Percentiles rank a stretch among this genome's conserved stretches.
Conservation (phyloP, 352 stramenopile species). For the Phytophthora sp. region DNA sequence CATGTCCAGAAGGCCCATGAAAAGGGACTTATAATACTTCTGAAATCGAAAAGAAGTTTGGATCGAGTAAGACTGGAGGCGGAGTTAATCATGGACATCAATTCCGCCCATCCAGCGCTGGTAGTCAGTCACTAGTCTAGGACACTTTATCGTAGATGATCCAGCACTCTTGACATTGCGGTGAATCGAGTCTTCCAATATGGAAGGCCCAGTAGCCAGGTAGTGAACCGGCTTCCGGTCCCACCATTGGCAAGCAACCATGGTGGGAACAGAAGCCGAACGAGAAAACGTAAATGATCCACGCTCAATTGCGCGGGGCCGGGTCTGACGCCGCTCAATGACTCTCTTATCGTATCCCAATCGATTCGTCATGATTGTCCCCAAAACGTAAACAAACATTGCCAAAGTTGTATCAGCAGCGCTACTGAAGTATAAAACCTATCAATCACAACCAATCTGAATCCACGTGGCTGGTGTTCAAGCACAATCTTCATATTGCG, state of each 20-base stretch:
- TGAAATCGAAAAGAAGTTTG: too few relatives aligned
- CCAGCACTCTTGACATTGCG: constrained; percentile 27
- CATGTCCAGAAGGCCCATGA: too few relatives aligned
- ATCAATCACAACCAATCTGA: not conserved
- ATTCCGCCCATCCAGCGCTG: too few relatives aligned
- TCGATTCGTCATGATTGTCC: not conserved
- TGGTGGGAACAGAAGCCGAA: constrained; percentile 6
- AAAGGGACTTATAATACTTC: too few relatives aligned
- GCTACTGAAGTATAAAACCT: not conserved
- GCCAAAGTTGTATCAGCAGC: not conserved
- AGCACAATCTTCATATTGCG: constrained; percentile 7
- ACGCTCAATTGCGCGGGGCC: too few relatives aligned
- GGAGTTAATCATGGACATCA: too few relatives aligned
- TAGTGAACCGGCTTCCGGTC: too few relatives aligned
- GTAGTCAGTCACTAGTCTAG: not conserved
- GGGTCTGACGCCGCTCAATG: too few relatives aligned
- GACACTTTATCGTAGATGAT: not conserved
- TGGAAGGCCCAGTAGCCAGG: too few relatives aligned
- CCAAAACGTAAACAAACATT: constrained; percentile 1
- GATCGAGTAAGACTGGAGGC: too few relatives aligned
- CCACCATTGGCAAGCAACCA: too few relatives aligned
- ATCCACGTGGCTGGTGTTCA: not conserved
- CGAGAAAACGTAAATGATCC: not conserved
- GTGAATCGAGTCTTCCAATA: not conserved
- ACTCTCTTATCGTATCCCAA: not conserved